These are phyloP conservation scores for Aspergillus sp. DNA, from an alignment of 2,329 filamentous ascomycete species.

Conservation along the genomic window DNA sequence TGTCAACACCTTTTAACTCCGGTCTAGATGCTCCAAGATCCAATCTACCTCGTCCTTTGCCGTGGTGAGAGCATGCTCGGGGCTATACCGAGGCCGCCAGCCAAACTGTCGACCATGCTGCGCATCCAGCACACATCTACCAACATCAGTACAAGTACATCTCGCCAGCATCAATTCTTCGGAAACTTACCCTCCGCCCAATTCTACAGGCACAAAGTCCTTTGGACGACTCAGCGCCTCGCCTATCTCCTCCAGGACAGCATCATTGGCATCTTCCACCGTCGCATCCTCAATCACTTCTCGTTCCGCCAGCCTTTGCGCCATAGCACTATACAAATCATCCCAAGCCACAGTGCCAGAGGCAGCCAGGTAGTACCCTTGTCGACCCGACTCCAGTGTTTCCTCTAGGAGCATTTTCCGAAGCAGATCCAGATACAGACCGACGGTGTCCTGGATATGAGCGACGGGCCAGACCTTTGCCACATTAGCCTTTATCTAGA, in stretches of 20 bases:
- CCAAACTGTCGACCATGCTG: neutral
- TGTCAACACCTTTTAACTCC: neutral
- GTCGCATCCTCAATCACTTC: slow-evolving; percentile 41
- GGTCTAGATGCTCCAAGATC: neutral
- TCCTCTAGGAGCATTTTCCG: slow-evolving; percentile 46
- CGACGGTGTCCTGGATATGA: slow-evolving; percentile 52
- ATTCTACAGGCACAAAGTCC: slow-evolving; percentile 42
- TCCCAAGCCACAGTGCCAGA: slow-evolving; percentile 54
- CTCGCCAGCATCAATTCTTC: too few species aligned
- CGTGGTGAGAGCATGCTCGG: neutral
- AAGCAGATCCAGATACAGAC: slow-evolving; percentile 51
- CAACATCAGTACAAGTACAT: neutral
- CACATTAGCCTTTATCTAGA: neutral
- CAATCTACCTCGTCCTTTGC: neutral
- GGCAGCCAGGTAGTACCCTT: slow-evolving; percentile 55
- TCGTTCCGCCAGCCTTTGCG: slow-evolving; percentile 43
- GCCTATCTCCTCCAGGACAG: slow-evolving; percentile 45
- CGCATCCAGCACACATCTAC: neutral
- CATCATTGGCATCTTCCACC: slow-evolving; percentile 41
- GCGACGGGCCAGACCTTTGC: slow-evolving; percentile 56
- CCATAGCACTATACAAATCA: slow-evolving; percentile 54
- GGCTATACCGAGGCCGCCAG: neutral
- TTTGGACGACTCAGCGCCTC: slow-evolving; percentile 38
- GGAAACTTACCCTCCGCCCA: slow-evolving; percentile 48
- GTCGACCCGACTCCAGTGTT: slow-evolving; percentile 43